Percentiles rank a stretch among this genome's conserved stretches.
These are phyloP conservation scores for Lindgomyces ingoldianus DNA, from an alignment of 495 filamentous ascomycete species.

Conservation along the genomic window DNA sequence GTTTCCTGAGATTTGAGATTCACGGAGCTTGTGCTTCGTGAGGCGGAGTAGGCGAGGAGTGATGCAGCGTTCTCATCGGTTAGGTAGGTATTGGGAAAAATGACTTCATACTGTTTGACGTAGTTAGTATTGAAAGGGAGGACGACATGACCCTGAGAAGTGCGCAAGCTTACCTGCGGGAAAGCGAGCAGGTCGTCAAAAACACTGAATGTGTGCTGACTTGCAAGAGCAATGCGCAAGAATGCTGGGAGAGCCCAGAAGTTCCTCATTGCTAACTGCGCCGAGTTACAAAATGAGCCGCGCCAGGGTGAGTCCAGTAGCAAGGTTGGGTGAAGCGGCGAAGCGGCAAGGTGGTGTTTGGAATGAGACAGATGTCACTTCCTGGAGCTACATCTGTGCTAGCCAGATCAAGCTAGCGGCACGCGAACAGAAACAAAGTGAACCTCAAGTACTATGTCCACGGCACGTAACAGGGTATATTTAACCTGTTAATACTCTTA, in stretches of 20 bases:
- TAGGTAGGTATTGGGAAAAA: slow-evolving; percentile 74
- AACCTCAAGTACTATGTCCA: too few relatives aligned
- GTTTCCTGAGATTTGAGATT: slow-evolving; percentile 33
- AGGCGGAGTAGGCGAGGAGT: slow-evolving; percentile 37
- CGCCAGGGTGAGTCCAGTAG: background rate
- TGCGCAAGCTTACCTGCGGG: slow-evolving; percentile 67
- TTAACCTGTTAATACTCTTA: too few relatives aligned
- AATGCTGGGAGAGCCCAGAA: slow-evolving; percentile 47
- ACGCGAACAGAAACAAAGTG: background rate
- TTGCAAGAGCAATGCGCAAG: slow-evolving; percentile 51
- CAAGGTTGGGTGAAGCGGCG: background rate
- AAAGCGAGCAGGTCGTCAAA: slow-evolving; percentile 90
- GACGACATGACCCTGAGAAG: background rate
- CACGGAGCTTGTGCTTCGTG: slow-evolving; percentile 27
- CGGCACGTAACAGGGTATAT: background rate
- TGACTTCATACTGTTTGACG: slow-evolving; percentile 71
- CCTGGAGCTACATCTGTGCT: background rate
- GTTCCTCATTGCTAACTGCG: slow-evolving; percentile 39
- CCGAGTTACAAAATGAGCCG: background rate
- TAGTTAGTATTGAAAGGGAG: slow-evolving; percentile 8
- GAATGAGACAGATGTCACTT: slow-evolving; percentile 28
- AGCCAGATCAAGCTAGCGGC: background rate
- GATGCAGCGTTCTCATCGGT: slow-evolving; percentile 66
- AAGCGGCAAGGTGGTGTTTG: slow-evolving; percentile 7
- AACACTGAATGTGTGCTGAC: slow-evolving; percentile 69